Percentiles rank a stretch among this genome's conserved stretches.
phyloP scores from a whole-genome alignment of 805 yeast genomes.

The Saturnispora gosingensis region DNA sequence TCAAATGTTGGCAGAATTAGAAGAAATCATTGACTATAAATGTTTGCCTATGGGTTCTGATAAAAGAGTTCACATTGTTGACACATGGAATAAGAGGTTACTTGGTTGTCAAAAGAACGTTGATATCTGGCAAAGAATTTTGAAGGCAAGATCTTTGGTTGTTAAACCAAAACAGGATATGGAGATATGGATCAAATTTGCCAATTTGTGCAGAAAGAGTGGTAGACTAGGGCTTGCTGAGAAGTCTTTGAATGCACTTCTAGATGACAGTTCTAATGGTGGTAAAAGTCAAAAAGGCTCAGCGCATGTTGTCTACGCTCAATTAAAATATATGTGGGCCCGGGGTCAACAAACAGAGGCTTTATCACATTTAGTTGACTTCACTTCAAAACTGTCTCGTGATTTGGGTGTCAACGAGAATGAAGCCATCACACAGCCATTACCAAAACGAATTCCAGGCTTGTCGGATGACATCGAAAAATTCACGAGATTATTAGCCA shows the following conservation, averaged over 20 bases:
- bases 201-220: constrained; percentile 89
- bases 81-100: constrained; percentile 89
- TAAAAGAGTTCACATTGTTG: constrained; percentile 66
- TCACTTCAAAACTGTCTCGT: constrained; percentile 82
- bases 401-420: constrained; percentile 82
- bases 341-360: constrained; percentile 86
- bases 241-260: constrained; percentile 69
- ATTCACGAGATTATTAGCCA: constrained; percentile 75
- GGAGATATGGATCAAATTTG: constrained; percentile 98
- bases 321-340: constrained; percentile 94
- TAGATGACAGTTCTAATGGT: constrained; percentile 51
- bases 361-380: constrained; percentile 72
- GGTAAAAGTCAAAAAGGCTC: constrained; percentile 61
- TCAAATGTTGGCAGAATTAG: constrained; percentile 94
- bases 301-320: constrained; percentile 96
- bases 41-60: constrained; percentile 76
- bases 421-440: constrained; percentile 77
- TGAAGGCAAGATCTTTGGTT: constrained; percentile 86
- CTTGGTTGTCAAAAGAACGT: constrained; percentile 94
- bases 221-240: constrained; percentile 90
- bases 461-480: constrained; percentile 69
- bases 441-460: constrained; percentile 66
- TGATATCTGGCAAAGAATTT: constrained; percentile 97
- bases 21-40: constrained; percentile 87
- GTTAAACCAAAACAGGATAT: constrained; percentile 92